phyloP scores from a whole-genome alignment of 2,329 filamentous ascomycete genomes.

The Hymenoscyphus albidus region DNA sequence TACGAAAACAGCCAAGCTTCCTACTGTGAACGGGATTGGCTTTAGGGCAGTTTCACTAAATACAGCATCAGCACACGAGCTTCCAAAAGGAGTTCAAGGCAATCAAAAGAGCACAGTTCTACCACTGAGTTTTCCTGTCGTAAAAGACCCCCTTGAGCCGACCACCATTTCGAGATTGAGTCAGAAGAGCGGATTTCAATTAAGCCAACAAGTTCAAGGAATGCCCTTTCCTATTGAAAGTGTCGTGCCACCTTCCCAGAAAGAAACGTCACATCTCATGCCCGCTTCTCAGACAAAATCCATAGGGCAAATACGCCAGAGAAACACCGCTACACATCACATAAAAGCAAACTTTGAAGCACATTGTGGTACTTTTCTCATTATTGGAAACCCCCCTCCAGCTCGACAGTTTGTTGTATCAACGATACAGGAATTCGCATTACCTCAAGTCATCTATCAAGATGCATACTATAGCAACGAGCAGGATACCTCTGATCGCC shows the following conservation, averaged over 20 bases:
- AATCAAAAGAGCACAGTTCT: constrained; percentile 23
- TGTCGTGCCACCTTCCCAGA: constrained; percentile 14
- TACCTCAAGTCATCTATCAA: constrained; percentile 73
- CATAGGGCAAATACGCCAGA: background rate
- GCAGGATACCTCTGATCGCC: constrained; percentile 71
- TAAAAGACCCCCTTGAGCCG: constrained; percentile 70
- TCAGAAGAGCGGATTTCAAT: constrained; percentile 57
- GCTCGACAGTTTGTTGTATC: constrained; percentile 45
- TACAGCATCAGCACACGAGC: background rate
- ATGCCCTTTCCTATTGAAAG: constrained; percentile 39
- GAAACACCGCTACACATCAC: constrained; percentile 1
- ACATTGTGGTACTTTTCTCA: constrained; percentile 28
- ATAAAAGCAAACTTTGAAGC: constrained; percentile 17
- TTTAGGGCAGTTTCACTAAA: background rate
- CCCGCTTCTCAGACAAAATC: background rate
- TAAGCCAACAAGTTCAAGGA: constrained; percentile 39
- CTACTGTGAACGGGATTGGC: background rate
- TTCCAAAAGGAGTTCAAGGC: background rate
- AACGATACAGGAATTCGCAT: constrained; percentile 53
- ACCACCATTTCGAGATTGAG: constrained; percentile 61
- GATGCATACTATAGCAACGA: constrained; percentile 83
- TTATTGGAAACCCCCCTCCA: constrained; percentile 40
- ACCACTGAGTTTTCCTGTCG: constrained; percentile 64
- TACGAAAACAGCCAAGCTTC: background rate
- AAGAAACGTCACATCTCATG: background rate